Conservation (phyloP, 2,329 filamentous ascomycete species). For the Lasiodiplodia citricola region DNA sequence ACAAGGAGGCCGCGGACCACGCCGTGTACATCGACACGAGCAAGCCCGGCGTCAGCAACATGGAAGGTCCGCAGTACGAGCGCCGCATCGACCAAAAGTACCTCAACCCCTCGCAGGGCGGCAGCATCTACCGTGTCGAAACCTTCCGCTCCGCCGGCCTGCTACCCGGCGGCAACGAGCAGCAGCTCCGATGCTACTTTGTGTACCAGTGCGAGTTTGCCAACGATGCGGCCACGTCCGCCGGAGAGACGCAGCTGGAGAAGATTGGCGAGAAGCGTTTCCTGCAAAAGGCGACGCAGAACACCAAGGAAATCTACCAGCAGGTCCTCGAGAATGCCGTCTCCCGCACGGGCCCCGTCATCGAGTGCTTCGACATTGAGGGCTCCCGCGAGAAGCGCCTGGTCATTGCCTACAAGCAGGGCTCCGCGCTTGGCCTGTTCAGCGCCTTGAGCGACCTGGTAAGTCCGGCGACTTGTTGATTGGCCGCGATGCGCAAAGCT, state of each 20-base stretch:
- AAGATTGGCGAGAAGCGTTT: conserved; percentile 93
- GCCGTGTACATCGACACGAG: conserved; percentile 99
- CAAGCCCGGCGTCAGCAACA: conserved; percentile 78
- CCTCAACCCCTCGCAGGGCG: conserved; percentile 74
- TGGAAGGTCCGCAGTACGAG: conserved; percentile 88
- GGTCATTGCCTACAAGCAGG: conserved; percentile 91
- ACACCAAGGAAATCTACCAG: conserved; percentile 95
- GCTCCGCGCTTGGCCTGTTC: conserved; percentile 91
- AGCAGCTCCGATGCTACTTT: conserved; percentile 95
- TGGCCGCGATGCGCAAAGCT: background rate
- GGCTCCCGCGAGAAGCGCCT: conserved; percentile 89
- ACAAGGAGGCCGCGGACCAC: conserved; percentile 93
- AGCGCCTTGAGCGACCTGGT: conserved; percentile 85
- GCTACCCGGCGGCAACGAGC: conserved; percentile 74
- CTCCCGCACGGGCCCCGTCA: conserved; percentile 85
- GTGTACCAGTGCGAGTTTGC: conserved; percentile 96
- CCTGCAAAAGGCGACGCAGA: conserved; percentile 91
- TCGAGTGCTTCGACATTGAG: conserved; percentile 97
- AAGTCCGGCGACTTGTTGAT: background rate
- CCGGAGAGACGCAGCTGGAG: conserved; percentile 85
- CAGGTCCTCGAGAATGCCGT: conserved; percentile 89
- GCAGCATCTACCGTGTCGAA: conserved; percentile 87
- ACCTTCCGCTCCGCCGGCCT: conserved; percentile 92
- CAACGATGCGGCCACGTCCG: conserved; percentile 68
- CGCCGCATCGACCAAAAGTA: conserved; percentile 94